A percentile compares a stretch with the other conserved stretches of the same genome.
These are phyloP conservation scores for Venturia asperata DNA, from an alignment of 2,329 filamentous ascomycete genomes.

Conservation along the genomic window DNA sequence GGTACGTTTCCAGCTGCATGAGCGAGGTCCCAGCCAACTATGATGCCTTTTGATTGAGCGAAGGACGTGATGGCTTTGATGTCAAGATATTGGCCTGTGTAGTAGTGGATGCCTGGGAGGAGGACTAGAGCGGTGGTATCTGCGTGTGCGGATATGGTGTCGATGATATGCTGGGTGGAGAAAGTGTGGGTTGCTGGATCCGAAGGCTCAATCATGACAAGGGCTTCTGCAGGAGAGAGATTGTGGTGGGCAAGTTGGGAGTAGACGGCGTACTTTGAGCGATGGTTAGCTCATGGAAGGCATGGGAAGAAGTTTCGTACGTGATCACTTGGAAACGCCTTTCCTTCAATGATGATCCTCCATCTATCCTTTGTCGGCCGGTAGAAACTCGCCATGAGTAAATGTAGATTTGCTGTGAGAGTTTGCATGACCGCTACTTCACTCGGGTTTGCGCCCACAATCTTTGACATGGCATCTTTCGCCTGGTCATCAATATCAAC, in stretches of 20 bases:
- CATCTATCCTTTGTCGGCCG: slow-evolving; percentile 56
- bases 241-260: slow-evolving; percentile 70
- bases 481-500: slow-evolving; percentile 61
- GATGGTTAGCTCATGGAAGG: not conserved
- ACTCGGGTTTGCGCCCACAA: slow-evolving; percentile 64
- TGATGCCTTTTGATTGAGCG: slow-evolving; percentile 62
- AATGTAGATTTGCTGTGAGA: slow-evolving; percentile 71
- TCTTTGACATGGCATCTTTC: slow-evolving; percentile 59
- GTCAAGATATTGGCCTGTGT: slow-evolving; percentile 83
- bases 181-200: slow-evolving; percentile 48
- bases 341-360: slow-evolving; percentile 84
- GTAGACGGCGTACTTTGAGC: slow-evolving; percentile 64
- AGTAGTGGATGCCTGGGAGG: slow-evolving; percentile 84
- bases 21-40: slow-evolving; percentile 81
- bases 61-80: slow-evolving; percentile 71
- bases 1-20: slow-evolving; percentile 82
- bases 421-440: slow-evolving; percentile 89
- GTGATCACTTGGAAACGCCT: slow-evolving; percentile 83
- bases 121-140: slow-evolving; percentile 67
- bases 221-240: slow-evolving; percentile 56
- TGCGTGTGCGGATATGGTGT: slow-evolving; percentile 67
- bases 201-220: slow-evolving; percentile 66
- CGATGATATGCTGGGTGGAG: slow-evolving; percentile 62
- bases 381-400: slow-evolving; percentile 82
- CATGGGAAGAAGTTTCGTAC: slow-evolving; percentile 39